A percentile compares a stretch with the other conserved stretches of the same genome.
Evolutionary conservation across 2,329 filamentous ascomycete species (phyloP).

Genomic region (Periconia sp.): DNA sequence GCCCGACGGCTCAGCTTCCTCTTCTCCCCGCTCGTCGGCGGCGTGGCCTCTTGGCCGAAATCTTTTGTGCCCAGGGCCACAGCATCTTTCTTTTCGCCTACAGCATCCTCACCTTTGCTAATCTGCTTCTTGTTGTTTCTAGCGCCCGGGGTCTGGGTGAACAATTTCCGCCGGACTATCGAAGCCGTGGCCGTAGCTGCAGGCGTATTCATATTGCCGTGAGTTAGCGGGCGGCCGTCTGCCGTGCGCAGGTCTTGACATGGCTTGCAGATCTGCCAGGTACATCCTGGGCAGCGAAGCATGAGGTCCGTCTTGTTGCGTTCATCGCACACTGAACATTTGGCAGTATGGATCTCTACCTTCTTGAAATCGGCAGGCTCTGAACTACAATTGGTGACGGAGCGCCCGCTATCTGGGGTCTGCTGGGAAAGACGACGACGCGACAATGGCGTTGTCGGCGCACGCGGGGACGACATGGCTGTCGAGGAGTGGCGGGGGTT

Average conservation of each 20-base stretch:
- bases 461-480: slow-evolving; percentile 3
- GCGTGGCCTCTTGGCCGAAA: slow-evolving; percentile 1
- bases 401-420: no score
- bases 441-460: no score
- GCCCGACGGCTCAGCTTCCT: not conserved
- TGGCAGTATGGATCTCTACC: slow-evolving; percentile 43
- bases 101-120: not conserved
- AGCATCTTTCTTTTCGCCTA: slow-evolving; percentile 5
- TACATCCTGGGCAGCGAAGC: slow-evolving; percentile 42
- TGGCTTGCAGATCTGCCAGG: slow-evolving; percentile 39
- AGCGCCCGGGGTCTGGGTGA: no score
- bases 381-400: slow-evolving; percentile 21
- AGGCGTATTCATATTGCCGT: no score
- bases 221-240: no score
- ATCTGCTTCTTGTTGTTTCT: no score
- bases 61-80: not conserved
- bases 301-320: slow-evolving; percentile 36
- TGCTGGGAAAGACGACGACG: no score
- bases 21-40: slow-evolving; percentile 5
- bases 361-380: slow-evolving; percentile 26
- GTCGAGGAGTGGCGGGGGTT: no score
- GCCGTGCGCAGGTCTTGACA: slow-evolving; percentile 26
- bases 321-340: slow-evolving; percentile 43
- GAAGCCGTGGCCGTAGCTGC: no score
- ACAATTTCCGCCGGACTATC: slow-evolving; percentile 8